phyloP scores from a whole-genome alignment of 345 rosid species.

The Salix udensis region DNA sequence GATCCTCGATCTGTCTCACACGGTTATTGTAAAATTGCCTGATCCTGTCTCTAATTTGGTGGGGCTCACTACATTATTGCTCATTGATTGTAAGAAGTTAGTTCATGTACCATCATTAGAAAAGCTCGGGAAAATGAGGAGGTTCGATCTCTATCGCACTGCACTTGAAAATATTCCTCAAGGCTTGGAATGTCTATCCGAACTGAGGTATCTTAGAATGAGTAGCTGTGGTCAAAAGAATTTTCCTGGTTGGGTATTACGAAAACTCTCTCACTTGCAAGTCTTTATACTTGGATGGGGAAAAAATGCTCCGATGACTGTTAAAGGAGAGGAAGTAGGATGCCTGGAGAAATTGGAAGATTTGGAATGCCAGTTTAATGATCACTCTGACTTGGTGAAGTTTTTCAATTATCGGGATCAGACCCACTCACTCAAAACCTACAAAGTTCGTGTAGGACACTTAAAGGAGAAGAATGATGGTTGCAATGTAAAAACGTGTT shows the following conservation, averaged over 20 bases:
- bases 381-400: not conserved
- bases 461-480: not conserved
- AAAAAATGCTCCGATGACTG: too few species aligned
- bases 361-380: not conserved
- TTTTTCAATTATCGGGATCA: not conserved
- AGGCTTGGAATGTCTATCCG: conserved; percentile 17
- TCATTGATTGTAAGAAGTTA: not conserved
- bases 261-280: conserved; percentile 1
- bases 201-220: conserved; percentile 18
- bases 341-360: not conserved
- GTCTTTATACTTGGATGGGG: not conserved
- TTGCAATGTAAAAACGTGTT: too few species aligned
- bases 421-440: too few species aligned
- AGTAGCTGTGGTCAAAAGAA: not conserved
- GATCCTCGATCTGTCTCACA: not conserved
- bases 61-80: conserved; percentile 15
- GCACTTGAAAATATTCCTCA: conserved; percentile 6
- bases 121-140: conserved; percentile 6
- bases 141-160: conserved; percentile 6
- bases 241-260: not conserved
- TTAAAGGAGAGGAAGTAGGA: conserved; percentile 10
- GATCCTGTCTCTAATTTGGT: too few species aligned
- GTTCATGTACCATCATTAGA: conserved; percentile 13
- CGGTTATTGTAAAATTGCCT: too few species aligned
- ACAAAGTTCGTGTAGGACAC: not conserved